Percentiles rank a stretch among this genome's conserved stretches.
Evolutionary conservation across 768 basidiomycete genomes (phyloP).

Genomic region (Phylloporus arenicola): DNA sequence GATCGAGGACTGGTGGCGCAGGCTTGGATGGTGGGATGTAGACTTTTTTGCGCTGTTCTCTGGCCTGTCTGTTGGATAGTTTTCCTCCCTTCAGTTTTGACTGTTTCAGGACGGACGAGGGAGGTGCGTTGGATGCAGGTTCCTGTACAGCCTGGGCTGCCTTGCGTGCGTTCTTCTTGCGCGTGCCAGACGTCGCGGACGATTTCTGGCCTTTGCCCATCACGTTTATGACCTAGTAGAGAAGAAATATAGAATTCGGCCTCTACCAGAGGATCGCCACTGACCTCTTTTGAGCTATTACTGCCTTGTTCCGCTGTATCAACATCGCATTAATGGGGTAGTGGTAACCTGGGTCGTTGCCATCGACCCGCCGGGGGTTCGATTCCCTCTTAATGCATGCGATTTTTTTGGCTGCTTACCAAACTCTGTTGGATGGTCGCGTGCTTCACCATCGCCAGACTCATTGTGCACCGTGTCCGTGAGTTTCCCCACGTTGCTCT

Average conservation of each 20-base stretch:
- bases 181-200: conserved; percentile 78
- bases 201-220: conserved; percentile 56
- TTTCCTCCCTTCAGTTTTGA: conserved; percentile 48
- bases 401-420: not conserved
- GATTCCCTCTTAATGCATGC: conserved; percentile 78
- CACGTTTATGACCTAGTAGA: not conserved
- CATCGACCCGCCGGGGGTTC: conserved; percentile 86
- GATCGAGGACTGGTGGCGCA: conserved; percentile 69
- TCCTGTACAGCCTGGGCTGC: conserved; percentile 33
- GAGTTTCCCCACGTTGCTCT: conserved; percentile 3
- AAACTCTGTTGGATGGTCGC: not conserved
- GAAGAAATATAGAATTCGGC: not conserved
- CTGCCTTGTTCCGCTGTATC: not conserved
- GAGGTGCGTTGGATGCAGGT: conserved; percentile 11
- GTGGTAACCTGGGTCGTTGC: conserved; percentile 66
- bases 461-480: conserved; percentile 5
- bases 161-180: conserved; percentile 91
- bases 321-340: conserved; percentile 48
- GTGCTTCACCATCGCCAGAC: not conserved
- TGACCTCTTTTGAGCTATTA: too few species aligned
- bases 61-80: conserved; percentile 39
- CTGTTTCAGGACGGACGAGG: conserved; percentile 34
- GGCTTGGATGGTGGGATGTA: conserved; percentile 87
- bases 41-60: conserved; percentile 75
- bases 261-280: too few species aligned